These are phyloP conservation scores for Euphorbia tirucalli DNA, from an alignment of 345 rosid species.

Conservation along the genomic window DNA sequence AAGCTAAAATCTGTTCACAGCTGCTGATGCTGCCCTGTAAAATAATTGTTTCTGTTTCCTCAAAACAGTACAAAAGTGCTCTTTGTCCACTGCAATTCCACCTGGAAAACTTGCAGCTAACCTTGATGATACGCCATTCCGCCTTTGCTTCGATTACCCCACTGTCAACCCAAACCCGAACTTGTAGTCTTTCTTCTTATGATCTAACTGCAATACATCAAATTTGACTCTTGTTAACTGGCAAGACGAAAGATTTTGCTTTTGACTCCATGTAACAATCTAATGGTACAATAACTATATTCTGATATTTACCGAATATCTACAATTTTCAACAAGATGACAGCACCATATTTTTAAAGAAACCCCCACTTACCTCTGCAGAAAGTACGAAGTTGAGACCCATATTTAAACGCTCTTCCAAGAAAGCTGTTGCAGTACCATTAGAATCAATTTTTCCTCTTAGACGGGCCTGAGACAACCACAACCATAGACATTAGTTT, in stretches of 20 bases:
- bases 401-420: constrained; percentile 90
- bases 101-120: constrained; percentile 4
- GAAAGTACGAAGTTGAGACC: constrained; percentile 86
- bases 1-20: constrained; percentile 11
- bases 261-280: not conserved
- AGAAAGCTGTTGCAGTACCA: constrained; percentile 70
- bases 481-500: not conserved
- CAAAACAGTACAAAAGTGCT: constrained; percentile 5
- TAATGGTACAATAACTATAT: no score
- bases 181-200: constrained; percentile 89
- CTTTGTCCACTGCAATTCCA: constrained; percentile 1
- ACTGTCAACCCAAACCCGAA: constrained; percentile 93
- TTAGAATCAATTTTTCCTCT: constrained; percentile 96
- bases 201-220: constrained; percentile 66
- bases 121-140: not conserved
- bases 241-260: not conserved
- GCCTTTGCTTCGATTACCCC: constrained; percentile 38
- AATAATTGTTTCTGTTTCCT: constrained; percentile 8
- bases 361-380: constrained; percentile 62
- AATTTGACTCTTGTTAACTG: not conserved
- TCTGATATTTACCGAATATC: no score
- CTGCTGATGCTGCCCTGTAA: constrained; percentile 13
- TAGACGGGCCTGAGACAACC: constrained; percentile 68
- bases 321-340: no score
- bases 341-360: not conserved